phyloP scores from a whole-genome alignment of 2,329 filamentous ascomycete species.

The Aspergillus fumigatiaffinis region DNA sequence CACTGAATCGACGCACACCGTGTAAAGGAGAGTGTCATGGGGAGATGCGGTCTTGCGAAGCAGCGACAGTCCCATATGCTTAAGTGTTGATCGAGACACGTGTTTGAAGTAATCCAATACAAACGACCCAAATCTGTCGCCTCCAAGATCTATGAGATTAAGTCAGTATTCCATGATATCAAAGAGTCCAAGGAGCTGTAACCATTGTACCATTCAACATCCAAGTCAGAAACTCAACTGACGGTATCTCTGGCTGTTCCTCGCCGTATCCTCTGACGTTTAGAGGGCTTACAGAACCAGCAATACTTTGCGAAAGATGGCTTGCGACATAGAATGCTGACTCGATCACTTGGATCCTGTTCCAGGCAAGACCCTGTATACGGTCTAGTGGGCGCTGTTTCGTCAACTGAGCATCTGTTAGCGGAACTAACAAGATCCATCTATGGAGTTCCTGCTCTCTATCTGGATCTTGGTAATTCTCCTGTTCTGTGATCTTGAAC shows the following conservation, averaged over 20 bases:
- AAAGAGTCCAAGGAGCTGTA: background rate
- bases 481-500: no score
- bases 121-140: slow-evolving; percentile 13
- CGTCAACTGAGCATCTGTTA: slow-evolving; percentile 14
- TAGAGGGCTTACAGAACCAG: background rate
- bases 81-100: slow-evolving; percentile 12
- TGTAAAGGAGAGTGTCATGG: slow-evolving; percentile 11
- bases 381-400: slow-evolving; percentile 7
- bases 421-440: slow-evolving; percentile 10
- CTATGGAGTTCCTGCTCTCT: background rate
- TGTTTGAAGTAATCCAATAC: slow-evolving; percentile 20
- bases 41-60: slow-evolving; percentile 6
- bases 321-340: slow-evolving; percentile 11
- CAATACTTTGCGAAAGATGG: slow-evolving; percentile 5
- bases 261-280: background rate
- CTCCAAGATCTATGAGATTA: slow-evolving; percentile 12
- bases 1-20: slow-evolving; percentile 16
- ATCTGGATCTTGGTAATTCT: background rate
- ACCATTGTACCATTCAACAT: slow-evolving; percentile 18
- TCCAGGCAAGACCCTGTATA: slow-evolving; percentile 7
- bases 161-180: no score
- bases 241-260: slow-evolving; percentile 2
- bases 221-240: slow-evolving; percentile 16
- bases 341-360: slow-evolving; percentile 11
- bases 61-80: slow-evolving; percentile 17